Evolutionary conservation across 176 grass and related monocot genomes (phyloP).

Genomic region (Carex littledalei): DNA sequence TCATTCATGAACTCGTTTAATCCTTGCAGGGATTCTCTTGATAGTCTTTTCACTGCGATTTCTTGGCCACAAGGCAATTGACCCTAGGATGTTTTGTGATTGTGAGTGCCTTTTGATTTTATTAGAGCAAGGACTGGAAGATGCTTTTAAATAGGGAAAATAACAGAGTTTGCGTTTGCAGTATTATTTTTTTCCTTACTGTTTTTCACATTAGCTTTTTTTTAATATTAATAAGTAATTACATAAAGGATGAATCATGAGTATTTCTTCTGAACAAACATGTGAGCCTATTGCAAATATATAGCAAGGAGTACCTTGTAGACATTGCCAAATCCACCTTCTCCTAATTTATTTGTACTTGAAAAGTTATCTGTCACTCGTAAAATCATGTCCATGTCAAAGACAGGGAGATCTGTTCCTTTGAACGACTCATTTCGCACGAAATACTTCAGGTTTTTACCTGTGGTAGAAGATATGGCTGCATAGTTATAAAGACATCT

Average conservation of each 20-base stretch:
- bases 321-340: conserved; percentile 51
- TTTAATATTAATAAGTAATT: neutral
- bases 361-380: conserved; percentile 43
- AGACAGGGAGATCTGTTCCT: conserved; percentile 16
- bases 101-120: conserved; percentile 15
- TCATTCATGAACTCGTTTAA: conserved; percentile 45
- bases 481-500: neutral
- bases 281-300: neutral
- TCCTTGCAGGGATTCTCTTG: conserved; percentile 34
- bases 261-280: neutral
- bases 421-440: neutral
- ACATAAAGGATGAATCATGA: neutral
- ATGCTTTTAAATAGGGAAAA: neutral
- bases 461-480: neutral
- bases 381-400: conserved; percentile 17
- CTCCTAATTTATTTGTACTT: conserved; percentile 28
- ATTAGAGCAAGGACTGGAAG: neutral
- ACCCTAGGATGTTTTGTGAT: conserved; percentile 19
- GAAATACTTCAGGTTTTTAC: neutral
- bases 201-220: neutral
- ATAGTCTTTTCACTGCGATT: conserved; percentile 52
- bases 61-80: conserved; percentile 28
- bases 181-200: neutral
- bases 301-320: conserved; percentile 39
- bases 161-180: neutral